Evolutionary conservation across 192 early-diverging fungal genomes (phyloP).

Genomic region (Gonapodya sp.): DNA sequence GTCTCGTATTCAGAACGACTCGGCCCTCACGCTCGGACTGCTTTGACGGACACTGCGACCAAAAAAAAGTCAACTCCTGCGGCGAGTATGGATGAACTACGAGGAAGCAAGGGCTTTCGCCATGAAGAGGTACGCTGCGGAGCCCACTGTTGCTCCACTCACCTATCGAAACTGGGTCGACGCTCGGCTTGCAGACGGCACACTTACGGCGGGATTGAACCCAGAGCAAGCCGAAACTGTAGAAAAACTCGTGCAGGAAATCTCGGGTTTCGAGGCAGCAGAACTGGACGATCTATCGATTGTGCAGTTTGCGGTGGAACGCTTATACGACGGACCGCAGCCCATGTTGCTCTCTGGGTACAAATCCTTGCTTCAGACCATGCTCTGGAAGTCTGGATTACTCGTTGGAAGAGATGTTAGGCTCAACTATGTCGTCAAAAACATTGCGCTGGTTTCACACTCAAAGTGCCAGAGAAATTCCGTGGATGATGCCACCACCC

Average conservation of each 20-base stretch:
- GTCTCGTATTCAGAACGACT: no score
- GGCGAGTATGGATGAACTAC: neutral
- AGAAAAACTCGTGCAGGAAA: neutral
- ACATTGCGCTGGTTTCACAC: neutral
- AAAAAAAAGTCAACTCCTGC: neutral
- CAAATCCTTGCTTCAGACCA: neutral
- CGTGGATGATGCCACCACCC: neutral
- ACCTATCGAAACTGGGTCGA: neutral
- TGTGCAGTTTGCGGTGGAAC: neutral
- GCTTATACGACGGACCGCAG: neutral
- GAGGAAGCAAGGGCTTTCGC: neutral
- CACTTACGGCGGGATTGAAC: neutral
- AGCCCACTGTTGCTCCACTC: neutral
- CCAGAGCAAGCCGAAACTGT: neutral
- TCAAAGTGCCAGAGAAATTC: neutral
- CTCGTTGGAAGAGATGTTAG: neutral
- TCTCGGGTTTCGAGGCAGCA: neutral
- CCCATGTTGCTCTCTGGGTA: neutral
- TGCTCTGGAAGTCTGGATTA: neutral
- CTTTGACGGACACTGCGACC: neutral
- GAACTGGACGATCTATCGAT: neutral
- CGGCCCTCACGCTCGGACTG: neutral
- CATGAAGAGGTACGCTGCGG: neutral
- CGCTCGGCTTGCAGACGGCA: neutral
- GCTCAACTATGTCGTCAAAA: neutral